Percentiles rank a stretch among this genome's conserved stretches.
phyloP scores from a whole-genome alignment of 2,329 filamentous ascomycete species.

The Xylariaceae sp. region DNA sequence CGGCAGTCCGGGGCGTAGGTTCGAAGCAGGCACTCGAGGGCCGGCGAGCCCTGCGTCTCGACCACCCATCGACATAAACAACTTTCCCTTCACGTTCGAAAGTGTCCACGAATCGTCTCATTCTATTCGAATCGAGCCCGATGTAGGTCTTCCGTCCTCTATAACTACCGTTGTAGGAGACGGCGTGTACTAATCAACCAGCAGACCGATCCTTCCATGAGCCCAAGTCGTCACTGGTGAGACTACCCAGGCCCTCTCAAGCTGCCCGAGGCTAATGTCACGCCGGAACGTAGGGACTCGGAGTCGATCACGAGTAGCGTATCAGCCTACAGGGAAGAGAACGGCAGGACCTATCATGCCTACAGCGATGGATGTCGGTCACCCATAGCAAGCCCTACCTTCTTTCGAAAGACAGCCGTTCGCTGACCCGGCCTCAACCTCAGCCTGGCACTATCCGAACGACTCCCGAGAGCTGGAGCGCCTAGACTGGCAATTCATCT shows the following conservation, averaged over 20 bases:
- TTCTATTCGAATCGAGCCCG: slow-evolving; percentile 12
- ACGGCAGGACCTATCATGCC: slow-evolving; percentile 38
- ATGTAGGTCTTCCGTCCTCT: slow-evolving; percentile 6
- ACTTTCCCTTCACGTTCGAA: slow-evolving; percentile 15
- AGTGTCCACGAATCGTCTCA: slow-evolving; percentile 8
- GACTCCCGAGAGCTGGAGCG: slow-evolving; percentile 35
- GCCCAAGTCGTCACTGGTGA: not conserved
- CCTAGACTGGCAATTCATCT: slow-evolving; percentile 31
- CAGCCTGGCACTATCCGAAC: slow-evolving; percentile 41
- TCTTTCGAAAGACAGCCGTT: not conserved
- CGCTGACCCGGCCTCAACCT: slow-evolving; percentile 2
- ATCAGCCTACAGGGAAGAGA: slow-evolving; percentile 11
- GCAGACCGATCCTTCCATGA: slow-evolving; percentile 9
- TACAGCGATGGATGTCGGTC: slow-evolving; percentile 39
- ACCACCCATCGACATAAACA: slow-evolving; percentile 10
- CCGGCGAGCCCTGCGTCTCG: not conserved
- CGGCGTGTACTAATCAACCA: slow-evolving; percentile 2
- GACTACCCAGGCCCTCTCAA: not conserved
- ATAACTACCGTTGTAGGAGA: not conserved
- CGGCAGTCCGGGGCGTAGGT: not conserved
- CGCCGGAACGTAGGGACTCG: not conserved
- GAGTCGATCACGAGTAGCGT: slow-evolving; percentile 4
- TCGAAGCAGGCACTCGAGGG: slow-evolving; percentile 1
- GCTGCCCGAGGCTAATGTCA: not conserved
- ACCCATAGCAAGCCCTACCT: not conserved